phyloP scores from a whole-genome alignment of 331 rosid genomes.

The Arachis monticola region DNA sequence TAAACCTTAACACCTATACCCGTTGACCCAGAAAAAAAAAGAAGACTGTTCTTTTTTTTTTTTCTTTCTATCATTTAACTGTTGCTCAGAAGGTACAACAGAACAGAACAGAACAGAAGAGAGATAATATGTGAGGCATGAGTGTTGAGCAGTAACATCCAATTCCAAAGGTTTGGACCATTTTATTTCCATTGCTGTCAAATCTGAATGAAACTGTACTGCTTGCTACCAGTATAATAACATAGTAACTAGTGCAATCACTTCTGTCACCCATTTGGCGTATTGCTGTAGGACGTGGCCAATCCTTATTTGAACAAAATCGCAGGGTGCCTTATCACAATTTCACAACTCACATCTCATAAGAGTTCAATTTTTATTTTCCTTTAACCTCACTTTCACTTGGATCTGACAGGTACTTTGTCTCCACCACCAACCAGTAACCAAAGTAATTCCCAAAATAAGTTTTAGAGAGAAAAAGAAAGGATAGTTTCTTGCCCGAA shows the following conservation, averaged over 20 bases:
- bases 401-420: slow-evolving; percentile 9
- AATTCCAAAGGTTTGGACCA: slow-evolving; percentile 10
- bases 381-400: neutral
- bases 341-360: too few relatives aligned
- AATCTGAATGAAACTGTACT: slow-evolving; percentile 15
- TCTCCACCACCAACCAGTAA: neutral
- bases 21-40: neutral
- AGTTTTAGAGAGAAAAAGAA: neutral
- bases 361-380: neutral
- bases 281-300: neutral
- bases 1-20: slow-evolving; percentile 30
- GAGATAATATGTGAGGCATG: neutral
- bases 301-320: slow-evolving; percentile 11
- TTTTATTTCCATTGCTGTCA: neutral
- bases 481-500: neutral
- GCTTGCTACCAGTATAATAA: slow-evolving; percentile 11
- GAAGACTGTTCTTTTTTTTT: neutral
- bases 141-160: neutral
- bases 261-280: slow-evolving; percentile 23
- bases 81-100: slow-evolving; percentile 25
- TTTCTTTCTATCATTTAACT: neutral
- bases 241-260: slow-evolving; percentile 12
- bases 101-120: slow-evolving; percentile 14
- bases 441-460: neutral
- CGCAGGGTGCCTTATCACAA: slow-evolving; percentile 2